Conservation (phyloP, 495 filamentous ascomycete species). For the Amorphotheca resinae region DNA sequence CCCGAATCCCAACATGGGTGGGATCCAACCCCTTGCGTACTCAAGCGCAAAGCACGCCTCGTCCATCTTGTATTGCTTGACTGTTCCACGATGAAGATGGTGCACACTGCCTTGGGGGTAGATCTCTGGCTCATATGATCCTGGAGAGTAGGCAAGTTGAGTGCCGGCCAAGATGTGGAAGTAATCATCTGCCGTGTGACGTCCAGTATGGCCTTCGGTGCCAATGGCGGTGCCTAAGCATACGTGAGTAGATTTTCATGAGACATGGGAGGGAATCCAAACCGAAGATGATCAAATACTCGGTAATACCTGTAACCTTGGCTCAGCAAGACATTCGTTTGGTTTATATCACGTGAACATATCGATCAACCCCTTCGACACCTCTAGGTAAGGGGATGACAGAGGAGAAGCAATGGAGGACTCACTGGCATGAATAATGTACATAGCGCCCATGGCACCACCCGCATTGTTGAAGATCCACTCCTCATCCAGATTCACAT, state of each 20-base stretch:
- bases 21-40: slow-evolving; percentile 84
- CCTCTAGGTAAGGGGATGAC: slow-evolving; percentile 1
- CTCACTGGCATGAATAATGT: slow-evolving; percentile 69
- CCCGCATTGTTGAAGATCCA: slow-evolving; percentile 73
- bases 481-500: slow-evolving; percentile 47
- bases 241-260: no score
- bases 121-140: slow-evolving; percentile 55
- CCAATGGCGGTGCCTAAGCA: slow-evolving; percentile 64
- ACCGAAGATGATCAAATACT: slow-evolving; percentile 75
- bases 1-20: slow-evolving; percentile 79
- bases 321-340: slow-evolving; percentile 4
- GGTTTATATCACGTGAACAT: neutral
- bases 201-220: slow-evolving; percentile 76
- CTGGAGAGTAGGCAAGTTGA: slow-evolving; percentile 60
- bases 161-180: slow-evolving; percentile 76
- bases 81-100: slow-evolving; percentile 60
- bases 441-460: slow-evolving; percentile 83
- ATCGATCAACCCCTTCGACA: neutral
- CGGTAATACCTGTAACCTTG: slow-evolving; percentile 38
- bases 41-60: slow-evolving; percentile 73
- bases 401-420: slow-evolving; percentile 17
- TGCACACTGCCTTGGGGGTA: slow-evolving; percentile 68
- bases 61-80: slow-evolving; percentile 81
- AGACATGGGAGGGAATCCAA: no score
- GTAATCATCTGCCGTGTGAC: slow-evolving; percentile 85